Percentiles rank a stretch among this genome's conserved stretches.
Evolutionary conservation across 2,329 filamentous ascomycete genomes (phyloP).

Genomic region (Sarocladium oryzae): DNA sequence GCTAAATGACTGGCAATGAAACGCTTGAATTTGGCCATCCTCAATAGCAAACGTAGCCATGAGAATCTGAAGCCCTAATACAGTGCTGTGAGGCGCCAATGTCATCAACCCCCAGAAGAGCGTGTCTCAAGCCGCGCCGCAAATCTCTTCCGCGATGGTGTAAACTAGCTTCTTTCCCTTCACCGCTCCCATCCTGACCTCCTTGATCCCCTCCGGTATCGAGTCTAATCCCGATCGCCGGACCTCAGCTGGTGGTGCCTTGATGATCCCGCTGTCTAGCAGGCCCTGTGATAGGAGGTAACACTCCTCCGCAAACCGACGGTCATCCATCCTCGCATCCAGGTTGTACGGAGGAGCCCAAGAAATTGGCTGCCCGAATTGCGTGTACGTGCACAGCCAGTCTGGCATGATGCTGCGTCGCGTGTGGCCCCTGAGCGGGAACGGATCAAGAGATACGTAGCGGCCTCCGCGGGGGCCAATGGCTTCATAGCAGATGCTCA

Average conservation of each 20-base stretch:
- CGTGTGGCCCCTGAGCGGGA: background rate
- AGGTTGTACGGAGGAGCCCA: background rate
- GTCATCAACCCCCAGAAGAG: no score
- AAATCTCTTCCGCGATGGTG: constrained; percentile 15
- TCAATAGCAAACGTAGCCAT: no score
- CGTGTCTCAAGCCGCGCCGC: background rate
- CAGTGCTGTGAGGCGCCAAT: no score
- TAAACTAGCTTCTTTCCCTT: constrained; percentile 38
- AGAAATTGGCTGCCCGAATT: constrained; percentile 15
- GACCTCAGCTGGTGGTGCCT: constrained; percentile 21
- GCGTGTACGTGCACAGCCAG: constrained; percentile 26
- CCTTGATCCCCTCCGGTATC: constrained; percentile 24
- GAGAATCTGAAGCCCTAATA: no score
- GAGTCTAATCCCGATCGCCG: constrained; percentile 24
- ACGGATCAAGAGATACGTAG: constrained; percentile 13
- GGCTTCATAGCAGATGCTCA: background rate
- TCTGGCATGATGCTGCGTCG: constrained; percentile 15
- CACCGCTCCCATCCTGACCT: constrained; percentile 25
- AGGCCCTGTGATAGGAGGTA: constrained; percentile 26
- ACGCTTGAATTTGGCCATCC: no score
- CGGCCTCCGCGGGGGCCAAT: background rate
- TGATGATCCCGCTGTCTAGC: constrained; percentile 28
- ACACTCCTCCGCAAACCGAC: constrained; percentile 31
- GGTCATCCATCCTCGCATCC: constrained; percentile 16
- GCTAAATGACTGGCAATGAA: constrained; percentile 18